Evolutionary conservation across 108 stramenopile species (phyloP), one percentile per base, ranked within the genome.

Genomic region (Fragilariopsis cylindrus): DNA sequence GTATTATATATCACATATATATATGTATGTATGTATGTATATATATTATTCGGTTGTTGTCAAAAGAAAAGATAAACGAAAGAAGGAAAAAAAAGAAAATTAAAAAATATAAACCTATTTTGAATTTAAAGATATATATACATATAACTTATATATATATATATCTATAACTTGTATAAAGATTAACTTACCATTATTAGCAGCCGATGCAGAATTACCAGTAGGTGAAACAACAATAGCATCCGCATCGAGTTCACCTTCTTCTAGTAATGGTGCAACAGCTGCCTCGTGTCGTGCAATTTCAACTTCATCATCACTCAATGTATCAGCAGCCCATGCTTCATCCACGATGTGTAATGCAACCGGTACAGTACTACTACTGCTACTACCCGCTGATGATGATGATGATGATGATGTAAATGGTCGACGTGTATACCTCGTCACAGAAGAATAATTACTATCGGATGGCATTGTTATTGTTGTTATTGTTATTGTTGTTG

Each of bases 281-380:
- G 79, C 81, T 4, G 81, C 78, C 69, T 95, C 94, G 21, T 81
- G 78, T 58, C 75, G 73, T 15, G 45, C 66, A 4, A 85, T 76
- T n/a, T 90, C 88, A 12, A 95, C 72, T 60, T 92, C 92, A 60
- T 95, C 94, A 67, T 95, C 94, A 50, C 75, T 79, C 8, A 95
- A 73, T 11, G 60, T 81, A 69, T 92, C 91, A 43, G 84, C 66
- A 6, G 85, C 88, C 91, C 91, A 95, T 0, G 84, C 77, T 62
- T 92, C 91, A 73, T 95, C 94, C 48, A 91, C 85, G 12, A 92
- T 71, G 62, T 90, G 89, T 54, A 91, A 76, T 47, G 82, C 83
- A 48, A 85, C 82, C 41, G 88, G 89, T 47, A 77, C 63, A 3
- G 30, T 30, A 30, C 30, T 30, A 30, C 30, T 18, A 48, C 30